These are phyloP conservation scores for Diplodia mutila DNA, from an alignment of 2,329 filamentous ascomycete genomes.

Conservation along the genomic window DNA sequence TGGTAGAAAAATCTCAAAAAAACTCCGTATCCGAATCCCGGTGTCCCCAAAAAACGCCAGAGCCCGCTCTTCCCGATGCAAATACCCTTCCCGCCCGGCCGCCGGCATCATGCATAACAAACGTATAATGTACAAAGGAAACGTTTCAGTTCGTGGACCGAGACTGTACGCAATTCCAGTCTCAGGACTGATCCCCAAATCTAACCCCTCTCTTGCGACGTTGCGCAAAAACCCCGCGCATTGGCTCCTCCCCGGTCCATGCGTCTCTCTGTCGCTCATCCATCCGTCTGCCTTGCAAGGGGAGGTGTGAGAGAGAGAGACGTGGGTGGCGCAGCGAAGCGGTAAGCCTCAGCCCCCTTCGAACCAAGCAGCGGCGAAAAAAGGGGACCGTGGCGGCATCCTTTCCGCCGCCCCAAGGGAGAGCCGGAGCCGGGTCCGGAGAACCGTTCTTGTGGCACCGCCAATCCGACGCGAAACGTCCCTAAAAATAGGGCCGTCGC, in stretches of 20 bases:
- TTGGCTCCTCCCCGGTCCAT: neutral
- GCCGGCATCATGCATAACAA: neutral
- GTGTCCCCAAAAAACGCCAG: neutral
- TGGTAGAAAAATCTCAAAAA: neutral
- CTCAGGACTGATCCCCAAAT: neutral
- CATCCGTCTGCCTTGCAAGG: neutral
- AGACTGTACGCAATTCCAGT: neutral
- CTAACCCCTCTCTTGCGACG: neutral
- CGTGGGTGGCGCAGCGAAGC: neutral
- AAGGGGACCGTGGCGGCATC: neutral
- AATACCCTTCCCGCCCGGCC: neutral
- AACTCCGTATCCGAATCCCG: neutral
- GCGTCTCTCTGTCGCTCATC: neutral
- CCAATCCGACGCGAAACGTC: neutral
- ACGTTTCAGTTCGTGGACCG: conserved; percentile 12
- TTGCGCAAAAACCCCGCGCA: neutral
- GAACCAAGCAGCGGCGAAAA: too few species aligned
- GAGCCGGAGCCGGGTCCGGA: too few species aligned
- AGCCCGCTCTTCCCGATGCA: neutral
- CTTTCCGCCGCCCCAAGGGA: too few species aligned
- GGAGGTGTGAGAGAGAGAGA: neutral
- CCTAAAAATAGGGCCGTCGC: neutral
- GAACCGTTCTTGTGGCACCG: too few species aligned
- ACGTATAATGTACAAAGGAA: conserved; percentile 2
- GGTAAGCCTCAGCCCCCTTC: conserved; percentile 16